Evolutionary conservation across 2,329 filamentous ascomycete species (phyloP).

Genomic region (Escovopsis sp.): DNA sequence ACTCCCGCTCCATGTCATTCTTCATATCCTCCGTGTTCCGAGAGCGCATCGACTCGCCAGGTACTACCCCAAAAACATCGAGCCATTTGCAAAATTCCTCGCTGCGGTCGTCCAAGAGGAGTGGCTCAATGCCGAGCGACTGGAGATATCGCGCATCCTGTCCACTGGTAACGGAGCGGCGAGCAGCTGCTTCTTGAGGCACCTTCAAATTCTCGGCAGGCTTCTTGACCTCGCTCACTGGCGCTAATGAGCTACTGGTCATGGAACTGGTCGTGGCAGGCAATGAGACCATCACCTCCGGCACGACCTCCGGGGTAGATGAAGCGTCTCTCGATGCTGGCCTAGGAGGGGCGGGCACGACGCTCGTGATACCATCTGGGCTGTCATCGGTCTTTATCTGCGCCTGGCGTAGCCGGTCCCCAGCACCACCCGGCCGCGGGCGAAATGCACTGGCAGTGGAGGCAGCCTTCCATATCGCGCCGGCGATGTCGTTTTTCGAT

Average conservation of each 20-base stretch:
- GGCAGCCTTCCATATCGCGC: conserved; percentile 59
- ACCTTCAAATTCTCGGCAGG: conserved; percentile 15
- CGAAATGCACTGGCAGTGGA: conserved; percentile 53
- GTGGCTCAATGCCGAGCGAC: conserved; percentile 62
- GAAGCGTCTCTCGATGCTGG: conserved; percentile 20
- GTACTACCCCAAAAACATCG: conserved; percentile 78
- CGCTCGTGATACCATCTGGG: conserved; percentile 78
- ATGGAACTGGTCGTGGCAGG: conserved; percentile 25
- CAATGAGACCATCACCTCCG: conserved; percentile 35
- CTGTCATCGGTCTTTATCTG: conserved; percentile 47
- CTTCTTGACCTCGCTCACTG: conserved; percentile 16
- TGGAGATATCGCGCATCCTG: conserved; percentile 69
- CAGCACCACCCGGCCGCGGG: conserved; percentile 74
- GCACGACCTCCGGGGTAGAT: conserved; percentile 26
- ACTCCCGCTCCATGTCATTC: conserved; percentile 69
- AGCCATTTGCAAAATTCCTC: conserved; percentile 71
- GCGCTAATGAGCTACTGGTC: conserved; percentile 18
- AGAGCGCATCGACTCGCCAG: conserved; percentile 56
- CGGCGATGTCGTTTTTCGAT: conserved; percentile 58
- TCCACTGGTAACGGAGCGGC: conserved; percentile 49
- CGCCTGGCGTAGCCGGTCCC: conserved; percentile 56
- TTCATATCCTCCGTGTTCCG: conserved; percentile 70
- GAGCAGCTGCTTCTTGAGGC: conserved; percentile 29
- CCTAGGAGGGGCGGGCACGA: conserved; percentile 63
- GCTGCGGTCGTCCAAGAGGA: conserved; percentile 60